phyloP scores from a whole-genome alignment of 495 filamentous ascomycete genomes.

The Tuber borchii region DNA sequence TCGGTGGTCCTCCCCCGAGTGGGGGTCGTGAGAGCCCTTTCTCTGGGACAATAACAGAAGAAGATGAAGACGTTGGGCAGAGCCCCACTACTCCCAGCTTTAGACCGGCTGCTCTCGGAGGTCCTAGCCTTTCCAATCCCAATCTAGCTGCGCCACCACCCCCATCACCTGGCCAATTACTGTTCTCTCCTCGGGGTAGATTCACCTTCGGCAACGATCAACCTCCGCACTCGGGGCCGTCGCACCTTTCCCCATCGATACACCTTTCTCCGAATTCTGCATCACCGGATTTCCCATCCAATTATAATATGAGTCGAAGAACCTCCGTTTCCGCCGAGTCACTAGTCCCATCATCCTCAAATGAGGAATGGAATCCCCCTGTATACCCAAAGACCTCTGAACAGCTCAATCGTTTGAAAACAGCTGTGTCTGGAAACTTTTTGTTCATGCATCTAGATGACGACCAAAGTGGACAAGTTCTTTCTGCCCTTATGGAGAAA shows the following conservation, averaged over 20 bases:
- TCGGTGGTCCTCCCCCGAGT: conserved; percentile 42
- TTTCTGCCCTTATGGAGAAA: conserved; percentile 89
- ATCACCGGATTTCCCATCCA: conserved; percentile 72
- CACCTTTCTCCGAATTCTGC: conserved; percentile 30
- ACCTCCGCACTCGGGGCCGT: conserved; percentile 32
- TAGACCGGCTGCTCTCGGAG: conserved; percentile 34
- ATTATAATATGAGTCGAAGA: conserved; percentile 87
- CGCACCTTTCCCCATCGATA: conserved; percentile 42
- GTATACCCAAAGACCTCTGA: conserved; percentile 73
- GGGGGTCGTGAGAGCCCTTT: conserved; percentile 46
- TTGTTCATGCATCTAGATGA: conserved; percentile 92
- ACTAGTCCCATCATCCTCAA: conserved; percentile 73
- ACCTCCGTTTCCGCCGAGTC: conserved; percentile 97
- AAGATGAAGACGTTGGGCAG: conserved; percentile 49
- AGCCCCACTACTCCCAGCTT: conserved; percentile 54
- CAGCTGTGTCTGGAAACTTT: conserved; percentile 82
- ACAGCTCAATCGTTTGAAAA: conserved; percentile 69
- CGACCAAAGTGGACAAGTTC: conserved; percentile 75
- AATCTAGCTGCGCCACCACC: conserved; percentile 14
- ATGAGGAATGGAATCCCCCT: conserved; percentile 87
- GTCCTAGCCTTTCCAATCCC: conserved; percentile 24
- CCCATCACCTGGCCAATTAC: conserved; percentile 22
- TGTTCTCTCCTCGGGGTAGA: conserved; percentile 42
- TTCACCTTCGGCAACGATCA: conserved; percentile 50
- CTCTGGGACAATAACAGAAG: conserved; percentile 50